Evolutionary conservation across 495 filamentous ascomycete species (phyloP).

Genomic region (Aspergillus coremiiformis): DNA sequence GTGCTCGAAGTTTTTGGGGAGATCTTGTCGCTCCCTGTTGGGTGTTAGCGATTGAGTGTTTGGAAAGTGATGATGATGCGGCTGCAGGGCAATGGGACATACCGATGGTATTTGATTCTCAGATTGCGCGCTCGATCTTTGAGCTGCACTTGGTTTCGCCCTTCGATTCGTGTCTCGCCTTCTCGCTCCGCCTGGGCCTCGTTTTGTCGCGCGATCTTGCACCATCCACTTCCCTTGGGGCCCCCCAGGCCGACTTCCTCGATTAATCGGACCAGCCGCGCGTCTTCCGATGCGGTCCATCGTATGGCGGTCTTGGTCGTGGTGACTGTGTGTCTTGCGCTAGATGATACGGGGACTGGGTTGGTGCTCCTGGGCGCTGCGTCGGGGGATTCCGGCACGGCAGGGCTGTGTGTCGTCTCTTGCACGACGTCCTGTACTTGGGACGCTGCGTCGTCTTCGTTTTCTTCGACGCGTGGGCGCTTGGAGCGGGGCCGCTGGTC

Average conservation of each 20-base stretch:
- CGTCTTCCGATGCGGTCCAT: constrained; percentile 21
- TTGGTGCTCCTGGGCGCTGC: not conserved
- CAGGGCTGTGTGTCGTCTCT: not conserved
- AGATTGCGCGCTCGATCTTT: constrained; percentile 81
- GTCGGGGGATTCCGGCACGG: not conserved
- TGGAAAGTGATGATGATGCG: no score
- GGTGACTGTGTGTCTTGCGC: not conserved
- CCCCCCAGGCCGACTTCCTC: not conserved
- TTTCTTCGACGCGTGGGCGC: not conserved
- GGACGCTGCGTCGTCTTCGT: not conserved
- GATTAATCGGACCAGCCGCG: constrained; percentile 24
- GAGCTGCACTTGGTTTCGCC: constrained; percentile 67
- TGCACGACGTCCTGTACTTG: not conserved
- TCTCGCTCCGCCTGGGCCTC: constrained; percentile 10
- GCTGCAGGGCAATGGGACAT: no score
- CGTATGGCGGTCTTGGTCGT: not conserved
- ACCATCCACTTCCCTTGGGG: constrained; percentile 18
- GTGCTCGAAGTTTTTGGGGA: constrained; percentile 8
- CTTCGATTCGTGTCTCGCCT: constrained; percentile 35
- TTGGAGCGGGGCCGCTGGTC: not conserved
- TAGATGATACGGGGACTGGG: not conserved
- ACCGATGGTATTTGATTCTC: constrained; percentile 18
- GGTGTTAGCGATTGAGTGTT: not conserved
- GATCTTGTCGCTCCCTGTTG: not conserved
- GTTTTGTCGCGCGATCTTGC: constrained; percentile 24